Evolutionary conservation across 148 eudicot species (phyloP).

Genomic region (Camellia granthamiana): DNA sequence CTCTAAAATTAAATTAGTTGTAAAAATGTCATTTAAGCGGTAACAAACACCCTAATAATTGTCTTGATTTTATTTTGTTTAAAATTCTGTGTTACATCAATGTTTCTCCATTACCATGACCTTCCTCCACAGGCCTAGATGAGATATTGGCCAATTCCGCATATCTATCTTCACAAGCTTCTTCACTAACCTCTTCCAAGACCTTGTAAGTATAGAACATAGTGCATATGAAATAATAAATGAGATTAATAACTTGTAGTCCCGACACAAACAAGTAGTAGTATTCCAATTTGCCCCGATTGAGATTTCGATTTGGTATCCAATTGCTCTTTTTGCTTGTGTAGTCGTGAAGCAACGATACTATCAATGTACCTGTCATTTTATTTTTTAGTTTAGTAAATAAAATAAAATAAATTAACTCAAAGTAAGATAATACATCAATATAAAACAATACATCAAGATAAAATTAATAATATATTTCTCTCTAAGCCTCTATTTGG

Average conservation of each 20-base stretch:
- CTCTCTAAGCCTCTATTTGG: too few relatives aligned
- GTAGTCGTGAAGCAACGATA: slow-evolving; percentile 40
- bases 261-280: slow-evolving; percentile 38
- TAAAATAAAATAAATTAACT: too few relatives aligned
- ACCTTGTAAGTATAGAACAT: slow-evolving; percentile 34
- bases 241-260: slow-evolving; percentile 33
- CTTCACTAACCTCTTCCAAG: slow-evolving; percentile 27
- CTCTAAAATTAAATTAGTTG: too few relatives aligned
- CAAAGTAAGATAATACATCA: too few relatives aligned
- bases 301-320: slow-evolving; percentile 40
- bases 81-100: too few relatives aligned
- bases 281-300: slow-evolving; percentile 36
- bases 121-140: background rate
- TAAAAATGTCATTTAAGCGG: too few relatives aligned
- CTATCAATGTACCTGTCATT: slow-evolving; percentile 37
- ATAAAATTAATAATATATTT: too few relatives aligned
- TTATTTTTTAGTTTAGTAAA: too few relatives aligned
- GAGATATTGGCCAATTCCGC: slow-evolving; percentile 14
- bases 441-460: too few relatives aligned
- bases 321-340: slow-evolving; percentile 33
- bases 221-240: slow-evolving; percentile 34
- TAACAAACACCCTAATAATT: too few relatives aligned
- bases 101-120: background rate
- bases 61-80: too few relatives aligned
- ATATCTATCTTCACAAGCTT: slow-evolving; percentile 3